Conservation (phyloP, 2,329 filamentous ascomycete species). For the Aspergillus novoparasiticus region DNA sequence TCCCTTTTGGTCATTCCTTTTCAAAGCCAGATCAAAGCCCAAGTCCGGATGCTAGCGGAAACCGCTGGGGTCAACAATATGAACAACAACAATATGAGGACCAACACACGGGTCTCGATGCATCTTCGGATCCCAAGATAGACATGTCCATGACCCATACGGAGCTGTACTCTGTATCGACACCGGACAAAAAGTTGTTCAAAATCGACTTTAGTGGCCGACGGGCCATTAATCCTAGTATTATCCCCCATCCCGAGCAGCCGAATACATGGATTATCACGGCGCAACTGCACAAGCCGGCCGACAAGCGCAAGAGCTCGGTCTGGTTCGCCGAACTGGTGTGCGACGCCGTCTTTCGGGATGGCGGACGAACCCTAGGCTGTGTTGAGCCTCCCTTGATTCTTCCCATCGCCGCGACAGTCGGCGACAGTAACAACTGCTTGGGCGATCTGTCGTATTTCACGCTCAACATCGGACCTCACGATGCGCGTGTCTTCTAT, state of each 20-base stretch:
- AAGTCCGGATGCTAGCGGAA: neutral
- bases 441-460: slow-evolving; percentile 47
- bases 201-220: slow-evolving; percentile 50
- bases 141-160: slow-evolving; percentile 21
- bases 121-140: neutral
- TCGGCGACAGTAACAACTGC: slow-evolving; percentile 47
- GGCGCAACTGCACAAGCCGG: slow-evolving; percentile 47
- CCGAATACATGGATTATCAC: slow-evolving; percentile 55
- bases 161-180: slow-evolving; percentile 52
- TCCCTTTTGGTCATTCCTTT: neutral
- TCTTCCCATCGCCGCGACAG: slow-evolving; percentile 53
- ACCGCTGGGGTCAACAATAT: neutral
- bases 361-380: slow-evolving; percentile 29
- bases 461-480: slow-evolving; percentile 54
- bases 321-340: slow-evolving; percentile 49
- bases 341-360: slow-evolving; percentile 54
- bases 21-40: neutral
- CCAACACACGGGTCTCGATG: neutral
- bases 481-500: slow-evolving; percentile 61
- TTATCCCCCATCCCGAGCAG: slow-evolving; percentile 57
- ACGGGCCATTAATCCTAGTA: slow-evolving; percentile 56
- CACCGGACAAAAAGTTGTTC: slow-evolving; percentile 52
- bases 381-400: slow-evolving; percentile 47
- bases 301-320: slow-evolving; percentile 22
- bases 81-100: neutral